phyloP scores from a whole-genome alignment of 306 rosid species.

The Vigna hirtella region DNA sequence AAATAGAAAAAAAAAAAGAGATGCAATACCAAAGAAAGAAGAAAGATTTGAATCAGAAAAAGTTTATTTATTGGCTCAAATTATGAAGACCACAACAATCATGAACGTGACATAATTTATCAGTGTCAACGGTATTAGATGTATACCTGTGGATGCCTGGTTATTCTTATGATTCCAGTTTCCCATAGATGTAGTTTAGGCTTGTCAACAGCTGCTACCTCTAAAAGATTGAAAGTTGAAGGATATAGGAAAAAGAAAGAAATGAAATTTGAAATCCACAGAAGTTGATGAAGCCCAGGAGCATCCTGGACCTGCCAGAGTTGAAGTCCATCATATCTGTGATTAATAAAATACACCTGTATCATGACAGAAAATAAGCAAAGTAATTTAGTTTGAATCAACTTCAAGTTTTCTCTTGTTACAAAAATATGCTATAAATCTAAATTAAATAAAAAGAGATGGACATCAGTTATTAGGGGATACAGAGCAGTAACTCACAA shows the following conservation, averaged over 20 bases:
- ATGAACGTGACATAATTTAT: slow-evolving; percentile 27
- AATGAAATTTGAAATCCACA: slow-evolving; percentile 85
- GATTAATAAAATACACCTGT: slow-evolving; percentile 95
- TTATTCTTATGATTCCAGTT: slow-evolving; percentile 94
- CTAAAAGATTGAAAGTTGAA: slow-evolving; percentile 91
- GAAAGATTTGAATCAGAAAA: background rate
- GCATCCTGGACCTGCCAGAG: slow-evolving; percentile 83
- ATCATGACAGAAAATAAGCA: slow-evolving; percentile 44
- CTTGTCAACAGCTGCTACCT: slow-evolving; percentile 98
- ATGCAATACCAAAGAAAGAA: background rate
- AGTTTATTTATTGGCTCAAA: background rate
- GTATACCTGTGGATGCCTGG: slow-evolving; percentile 95
- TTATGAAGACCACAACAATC: background rate
- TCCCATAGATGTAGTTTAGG: slow-evolving; percentile 98
- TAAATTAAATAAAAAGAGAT: slow-evolving; percentile 27
- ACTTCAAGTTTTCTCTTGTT: slow-evolving; percentile 14
- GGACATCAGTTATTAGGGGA: background rate
- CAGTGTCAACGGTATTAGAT: slow-evolving; percentile 20
- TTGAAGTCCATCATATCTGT: slow-evolving; percentile 91
- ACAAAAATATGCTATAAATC: background rate
- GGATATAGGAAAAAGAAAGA: slow-evolving; percentile 93
- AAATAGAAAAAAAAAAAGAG: background rate
- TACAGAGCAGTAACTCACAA: slow-evolving; percentile 63
- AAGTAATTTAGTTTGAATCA: slow-evolving; percentile 41
- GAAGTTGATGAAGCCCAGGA: slow-evolving; percentile 73